phyloP scores from a whole-genome alignment of 1,284 basidiomycete species.

The Microbotryum silenes-acaulis region DNA sequence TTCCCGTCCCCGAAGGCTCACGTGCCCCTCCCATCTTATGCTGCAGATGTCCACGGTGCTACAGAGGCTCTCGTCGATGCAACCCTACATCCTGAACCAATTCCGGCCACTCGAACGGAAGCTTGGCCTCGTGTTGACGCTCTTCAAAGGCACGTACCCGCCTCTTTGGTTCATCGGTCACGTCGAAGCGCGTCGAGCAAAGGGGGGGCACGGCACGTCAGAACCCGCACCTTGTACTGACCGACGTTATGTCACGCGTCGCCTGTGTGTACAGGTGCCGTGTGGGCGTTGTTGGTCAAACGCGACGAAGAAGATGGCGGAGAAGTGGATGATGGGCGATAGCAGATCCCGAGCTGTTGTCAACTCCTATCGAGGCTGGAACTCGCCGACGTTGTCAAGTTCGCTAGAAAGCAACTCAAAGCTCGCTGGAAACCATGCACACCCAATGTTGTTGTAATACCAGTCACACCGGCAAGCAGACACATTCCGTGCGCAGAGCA shows the following conservation, averaged over 20 bases:
- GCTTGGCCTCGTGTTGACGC: conserved; percentile 84
- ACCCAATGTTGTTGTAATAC: too few species aligned
- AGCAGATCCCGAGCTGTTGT: too few species aligned
- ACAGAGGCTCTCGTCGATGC: conserved; percentile 51
- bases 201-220: conserved; percentile 31
- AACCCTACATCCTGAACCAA: conserved; percentile 68
- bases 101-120: conserved; percentile 81
- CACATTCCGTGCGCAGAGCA: too few species aligned
- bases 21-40: conserved; percentile 36
- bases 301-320: conserved; percentile 49
- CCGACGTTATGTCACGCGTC: background rate
- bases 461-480: too few species aligned
- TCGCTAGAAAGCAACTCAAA: too few species aligned
- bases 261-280: conserved; percentile 79
- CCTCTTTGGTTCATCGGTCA: background rate
- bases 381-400: too few species aligned
- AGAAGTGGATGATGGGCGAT: too few species aligned
- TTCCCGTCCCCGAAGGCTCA: background rate
- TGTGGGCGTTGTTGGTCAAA: conserved; percentile 79
- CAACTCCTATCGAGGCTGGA: too few species aligned
- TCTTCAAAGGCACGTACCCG: conserved; percentile 51
- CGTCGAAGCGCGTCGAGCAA: conserved; percentile 2
- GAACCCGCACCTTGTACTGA: conserved; percentile 19
- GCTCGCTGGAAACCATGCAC: too few species aligned
- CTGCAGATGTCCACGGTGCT: conserved; percentile 41